phyloP scores from a whole-genome alignment of 2,329 filamentous ascomycete species.

The Colletotrichum theobromicola region DNA sequence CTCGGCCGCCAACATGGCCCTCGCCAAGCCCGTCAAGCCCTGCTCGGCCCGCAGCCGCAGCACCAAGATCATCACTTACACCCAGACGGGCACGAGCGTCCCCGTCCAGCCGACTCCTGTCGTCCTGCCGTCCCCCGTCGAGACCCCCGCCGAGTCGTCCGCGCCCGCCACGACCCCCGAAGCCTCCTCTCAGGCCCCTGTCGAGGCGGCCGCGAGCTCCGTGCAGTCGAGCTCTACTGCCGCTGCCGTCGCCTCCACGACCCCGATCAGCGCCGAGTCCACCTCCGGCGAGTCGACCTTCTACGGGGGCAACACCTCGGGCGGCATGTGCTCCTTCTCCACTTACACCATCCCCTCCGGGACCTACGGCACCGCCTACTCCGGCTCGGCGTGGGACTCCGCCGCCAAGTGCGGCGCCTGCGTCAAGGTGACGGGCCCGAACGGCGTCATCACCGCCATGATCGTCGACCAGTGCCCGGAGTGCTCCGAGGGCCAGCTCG shows the following conservation, averaged over 20 bases:
- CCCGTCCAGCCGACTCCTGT: conserved; percentile 2
- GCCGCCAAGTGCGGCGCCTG: conserved; percentile 66
- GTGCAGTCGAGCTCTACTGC: not conserved
- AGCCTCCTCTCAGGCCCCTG: not conserved
- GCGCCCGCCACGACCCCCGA: not conserved
- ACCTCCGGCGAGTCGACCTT: conserved; percentile 50
- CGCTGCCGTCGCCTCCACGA: not conserved
- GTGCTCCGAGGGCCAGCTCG: conserved; percentile 44
- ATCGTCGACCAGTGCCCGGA: conserved; percentile 52
- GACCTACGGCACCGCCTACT: conserved; percentile 67
- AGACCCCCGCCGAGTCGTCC: not conserved
- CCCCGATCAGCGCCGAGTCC: not conserved
- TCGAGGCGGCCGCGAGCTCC: not conserved
- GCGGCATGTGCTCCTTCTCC: conserved; percentile 68
- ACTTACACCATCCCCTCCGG: conserved; percentile 65
- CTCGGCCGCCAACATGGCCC: conserved; percentile 16
- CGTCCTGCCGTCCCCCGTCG: not conserved
- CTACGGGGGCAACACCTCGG: conserved; percentile 60
- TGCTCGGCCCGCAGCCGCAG: not conserved
- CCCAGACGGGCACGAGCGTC: not conserved
- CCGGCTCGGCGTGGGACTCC: conserved; percentile 60
- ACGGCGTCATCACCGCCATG: conserved; percentile 69
- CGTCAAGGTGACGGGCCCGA: conserved; percentile 61
- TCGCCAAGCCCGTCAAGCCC: conserved; percentile 17
- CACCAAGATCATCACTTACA: conserved; percentile 6